These are phyloP conservation scores for Acanthochlamys bracteata DNA, from an alignment of 106 monocot genomes.

Conservation along the genomic window DNA sequence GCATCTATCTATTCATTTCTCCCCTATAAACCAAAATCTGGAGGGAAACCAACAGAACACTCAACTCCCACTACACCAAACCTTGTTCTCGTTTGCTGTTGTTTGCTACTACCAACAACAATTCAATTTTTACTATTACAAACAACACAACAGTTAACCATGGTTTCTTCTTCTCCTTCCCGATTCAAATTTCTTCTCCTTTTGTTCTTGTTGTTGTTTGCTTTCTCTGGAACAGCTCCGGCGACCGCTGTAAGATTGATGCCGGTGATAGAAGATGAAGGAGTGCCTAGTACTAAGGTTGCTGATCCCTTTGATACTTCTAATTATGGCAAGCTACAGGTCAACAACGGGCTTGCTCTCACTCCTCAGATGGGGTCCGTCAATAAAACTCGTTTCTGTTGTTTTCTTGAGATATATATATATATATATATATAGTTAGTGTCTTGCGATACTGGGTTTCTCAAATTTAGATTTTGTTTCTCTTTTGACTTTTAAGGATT, in stretches of 20 bases:
- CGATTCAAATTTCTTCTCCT: too few relatives aligned
- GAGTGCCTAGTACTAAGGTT: neutral
- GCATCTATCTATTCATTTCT: neutral
- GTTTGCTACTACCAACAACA: too few relatives aligned
- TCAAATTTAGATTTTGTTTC: neutral
- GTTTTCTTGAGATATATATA: neutral
- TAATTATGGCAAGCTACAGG: slow-evolving; percentile 79
- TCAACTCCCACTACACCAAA: neutral
- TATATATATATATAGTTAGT: too few relatives aligned
- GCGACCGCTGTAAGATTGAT: slow-evolving; percentile 4
- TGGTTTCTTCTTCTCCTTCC: neutral
- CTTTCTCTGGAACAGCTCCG: slow-evolving; percentile 1
- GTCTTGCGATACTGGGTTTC: neutral
- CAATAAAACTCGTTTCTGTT: neutral
- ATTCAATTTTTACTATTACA: neutral
- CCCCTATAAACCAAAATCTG: too few relatives aligned
- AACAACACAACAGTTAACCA: neutral
- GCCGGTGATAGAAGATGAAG: slow-evolving; percentile 13
- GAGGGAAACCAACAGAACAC: too few relatives aligned
- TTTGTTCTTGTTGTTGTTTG: slow-evolving; percentile 2
- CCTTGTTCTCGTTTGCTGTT: neutral
- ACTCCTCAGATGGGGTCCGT: slow-evolving; percentile 93
- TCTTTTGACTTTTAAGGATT: neutral
- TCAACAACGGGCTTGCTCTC: slow-evolving; percentile 78
- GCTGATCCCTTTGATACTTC: slow-evolving; percentile 63